A percentile compares a stretch with the other conserved stretches of the same genome.
These are phyloP conservation scores for Debaryomyces sp. DNA, from an alignment of 1,139 yeast genomes.

Conservation along the genomic window DNA sequence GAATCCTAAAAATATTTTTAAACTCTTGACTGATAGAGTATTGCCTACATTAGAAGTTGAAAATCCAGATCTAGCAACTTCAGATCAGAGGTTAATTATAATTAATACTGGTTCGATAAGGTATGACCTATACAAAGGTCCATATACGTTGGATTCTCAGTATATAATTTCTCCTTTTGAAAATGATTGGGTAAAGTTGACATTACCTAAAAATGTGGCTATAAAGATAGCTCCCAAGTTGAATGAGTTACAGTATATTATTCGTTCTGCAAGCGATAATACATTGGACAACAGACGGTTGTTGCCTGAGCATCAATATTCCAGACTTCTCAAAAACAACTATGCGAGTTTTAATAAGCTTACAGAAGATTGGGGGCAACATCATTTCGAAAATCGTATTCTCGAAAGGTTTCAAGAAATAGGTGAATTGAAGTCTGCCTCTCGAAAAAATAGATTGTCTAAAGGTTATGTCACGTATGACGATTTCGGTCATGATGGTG, in stretches of 20 bases:
- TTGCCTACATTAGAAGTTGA: slow-evolving; percentile 53
- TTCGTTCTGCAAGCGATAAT: slow-evolving; percentile 15
- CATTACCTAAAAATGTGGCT: slow-evolving; percentile 57
- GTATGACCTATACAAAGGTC: slow-evolving; percentile 85
- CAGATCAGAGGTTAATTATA: slow-evolving; percentile 58
- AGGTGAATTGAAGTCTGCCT: neutral
- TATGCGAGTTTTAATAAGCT: neutral
- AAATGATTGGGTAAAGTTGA: slow-evolving; percentile 71
- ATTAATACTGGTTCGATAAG: slow-evolving; percentile 90
- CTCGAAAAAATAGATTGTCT: slow-evolving; percentile 23
- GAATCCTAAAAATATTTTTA: slow-evolving; percentile 60
- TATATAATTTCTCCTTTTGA: slow-evolving; percentile 86
- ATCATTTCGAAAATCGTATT: neutral
- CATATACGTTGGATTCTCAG: slow-evolving; percentile 78
- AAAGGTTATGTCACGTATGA: slow-evolving; percentile 83
- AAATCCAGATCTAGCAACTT: slow-evolving; percentile 8
- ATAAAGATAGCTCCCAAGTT: slow-evolving; percentile 47
- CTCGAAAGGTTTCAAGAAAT: neutral
- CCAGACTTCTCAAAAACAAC: neutral
- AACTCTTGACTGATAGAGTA: slow-evolving; percentile 59
- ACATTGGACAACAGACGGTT: slow-evolving; percentile 17
- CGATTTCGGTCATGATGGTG: slow-evolving; percentile 84
- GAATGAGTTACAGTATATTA: slow-evolving; percentile 53
- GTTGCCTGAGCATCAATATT: slow-evolving; percentile 32
- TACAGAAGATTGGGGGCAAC: neutral